These are phyloP conservation scores for Tubosaeta brunneosetosa DNA, from an alignment of 768 basidiomycete species.

Conservation along the genomic window DNA sequence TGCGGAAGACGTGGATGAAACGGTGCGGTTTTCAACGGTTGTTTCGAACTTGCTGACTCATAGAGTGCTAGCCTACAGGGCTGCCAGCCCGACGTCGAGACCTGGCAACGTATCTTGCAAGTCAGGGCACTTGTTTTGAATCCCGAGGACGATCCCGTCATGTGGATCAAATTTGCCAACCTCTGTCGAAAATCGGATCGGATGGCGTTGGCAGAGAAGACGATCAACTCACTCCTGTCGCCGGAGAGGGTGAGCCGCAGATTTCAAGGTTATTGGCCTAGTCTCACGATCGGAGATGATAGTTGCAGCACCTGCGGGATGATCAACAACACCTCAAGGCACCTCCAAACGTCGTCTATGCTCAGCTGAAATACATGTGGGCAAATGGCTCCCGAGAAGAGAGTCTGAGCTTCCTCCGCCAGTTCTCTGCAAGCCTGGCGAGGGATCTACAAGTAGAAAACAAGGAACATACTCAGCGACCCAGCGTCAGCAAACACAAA, in stretches of 20 bases:
- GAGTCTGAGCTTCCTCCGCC: constrained; percentile 75
- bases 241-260: constrained; percentile 54
- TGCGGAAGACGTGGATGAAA: constrained; percentile 97
- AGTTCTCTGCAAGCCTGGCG: constrained; percentile 73
- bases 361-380: constrained; percentile 96
- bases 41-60: not conserved
- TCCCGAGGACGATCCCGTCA: constrained; percentile 90
- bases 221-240: constrained; percentile 85
- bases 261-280: not conserved
- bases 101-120: constrained; percentile 97
- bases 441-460: constrained; percentile 66
- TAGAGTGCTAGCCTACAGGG: constrained; percentile 66
- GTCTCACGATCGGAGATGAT: constrained; percentile 2
- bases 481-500: constrained; percentile 53
- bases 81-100: constrained; percentile 97
- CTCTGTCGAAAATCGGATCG: constrained; percentile 93
- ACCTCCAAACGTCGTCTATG: constrained; percentile 93
- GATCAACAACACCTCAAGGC: constrained; percentile 61
- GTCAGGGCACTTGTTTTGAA: constrained; percentile 90
- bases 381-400: constrained; percentile 74
- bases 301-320: constrained; percentile 47
- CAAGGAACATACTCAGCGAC: constrained; percentile 47
- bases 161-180: constrained; percentile 99
- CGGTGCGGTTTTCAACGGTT: constrained; percentile 45
- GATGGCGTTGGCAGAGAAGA: constrained; percentile 94